These are phyloP conservation scores for Nannochloris sp. DNA, from an alignment of 139 green algal genomes.

Conservation along the genomic window DNA sequence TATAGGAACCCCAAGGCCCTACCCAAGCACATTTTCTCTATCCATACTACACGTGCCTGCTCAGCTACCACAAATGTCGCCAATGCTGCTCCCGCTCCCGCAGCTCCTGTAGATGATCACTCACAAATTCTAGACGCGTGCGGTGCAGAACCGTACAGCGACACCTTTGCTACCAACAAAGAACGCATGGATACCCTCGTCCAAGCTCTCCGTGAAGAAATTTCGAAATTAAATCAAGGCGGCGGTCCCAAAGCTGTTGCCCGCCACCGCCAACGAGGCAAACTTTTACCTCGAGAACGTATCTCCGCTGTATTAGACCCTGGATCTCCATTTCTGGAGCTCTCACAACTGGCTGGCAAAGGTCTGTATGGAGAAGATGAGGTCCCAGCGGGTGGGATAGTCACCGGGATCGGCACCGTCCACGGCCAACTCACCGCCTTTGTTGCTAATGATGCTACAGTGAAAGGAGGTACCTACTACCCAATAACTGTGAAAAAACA, in stretches of 20 bases:
- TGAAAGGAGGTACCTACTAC: constrained; percentile 90
- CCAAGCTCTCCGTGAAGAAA: constrained; percentile 5
- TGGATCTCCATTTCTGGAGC: constrained; percentile 79
- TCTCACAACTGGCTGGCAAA: constrained; percentile 69
- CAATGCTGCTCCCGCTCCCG: too few species aligned
- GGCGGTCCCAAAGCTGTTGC: constrained; percentile 46
- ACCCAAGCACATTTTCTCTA: too few species aligned
- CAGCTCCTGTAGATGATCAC: not conserved
- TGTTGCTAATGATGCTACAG: constrained; percentile 88
- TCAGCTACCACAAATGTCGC: too few species aligned
- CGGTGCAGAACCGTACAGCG: constrained; percentile 24
- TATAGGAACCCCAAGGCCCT: too few species aligned
- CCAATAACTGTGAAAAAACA: constrained; percentile 82
- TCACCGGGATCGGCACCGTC: constrained; percentile 83
- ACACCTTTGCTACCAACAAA: constrained; percentile 16
- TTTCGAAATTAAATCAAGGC: not conserved
- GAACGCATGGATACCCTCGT: constrained; percentile 16
- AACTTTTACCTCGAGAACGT: constrained; percentile 61
- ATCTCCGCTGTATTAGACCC: constrained; percentile 67
- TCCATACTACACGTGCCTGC: too few species aligned
- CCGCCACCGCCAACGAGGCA: constrained; percentile 47
- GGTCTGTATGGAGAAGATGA: constrained; percentile 73
- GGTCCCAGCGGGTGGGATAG: constrained; percentile 75
- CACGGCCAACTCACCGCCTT: constrained; percentile 68
- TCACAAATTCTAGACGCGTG: constrained; percentile 18